These are phyloP conservation scores for Jatropha curcas DNA, from an alignment of 345 rosid genomes.

Conservation along the genomic window DNA sequence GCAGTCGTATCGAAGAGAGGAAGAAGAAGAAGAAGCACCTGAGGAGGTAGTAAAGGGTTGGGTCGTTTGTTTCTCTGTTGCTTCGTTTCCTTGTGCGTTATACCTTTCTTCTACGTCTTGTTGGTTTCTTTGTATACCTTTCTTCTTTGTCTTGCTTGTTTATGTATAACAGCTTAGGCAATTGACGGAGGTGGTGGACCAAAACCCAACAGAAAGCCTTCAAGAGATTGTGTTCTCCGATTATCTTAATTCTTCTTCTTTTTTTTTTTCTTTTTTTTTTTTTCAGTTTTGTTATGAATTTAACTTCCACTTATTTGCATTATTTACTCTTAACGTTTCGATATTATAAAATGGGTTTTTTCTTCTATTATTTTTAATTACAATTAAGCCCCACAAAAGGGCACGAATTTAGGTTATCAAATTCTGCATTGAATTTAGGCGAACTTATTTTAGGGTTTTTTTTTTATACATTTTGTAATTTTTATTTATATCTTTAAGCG, in stretches of 20 bases:
- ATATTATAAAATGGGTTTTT: too few relatives aligned
- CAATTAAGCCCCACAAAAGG: conserved; percentile 6
- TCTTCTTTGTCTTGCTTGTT: neutral
- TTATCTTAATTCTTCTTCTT: neutral
- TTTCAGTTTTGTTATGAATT: too few relatives aligned
- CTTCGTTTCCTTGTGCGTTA: neutral
- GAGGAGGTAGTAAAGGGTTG: conserved; percentile 1
- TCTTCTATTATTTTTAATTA: neutral
- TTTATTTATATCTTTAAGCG: too few relatives aligned
- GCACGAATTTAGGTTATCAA: too few relatives aligned
- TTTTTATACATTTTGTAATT: too few relatives aligned
- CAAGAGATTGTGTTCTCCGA: conserved; percentile 12
- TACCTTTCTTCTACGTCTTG: neutral
- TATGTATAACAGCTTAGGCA: neutral
- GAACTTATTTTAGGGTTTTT: too few relatives aligned
- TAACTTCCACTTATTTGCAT: neutral
- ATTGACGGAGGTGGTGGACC: neutral
- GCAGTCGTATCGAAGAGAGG: neutral
- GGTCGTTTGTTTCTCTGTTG: neutral
- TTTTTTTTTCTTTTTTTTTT: neutral
- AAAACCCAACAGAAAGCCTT: conserved; percentile 3
- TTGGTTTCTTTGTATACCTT: neutral
- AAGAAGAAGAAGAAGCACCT: conserved; percentile 4
- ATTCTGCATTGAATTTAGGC: too few relatives aligned
- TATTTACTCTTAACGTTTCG: neutral